Base-by-base conservation (phyloP, 2,329 filamentous ascomycete species). In the Fusarium newnesense region DNA sequence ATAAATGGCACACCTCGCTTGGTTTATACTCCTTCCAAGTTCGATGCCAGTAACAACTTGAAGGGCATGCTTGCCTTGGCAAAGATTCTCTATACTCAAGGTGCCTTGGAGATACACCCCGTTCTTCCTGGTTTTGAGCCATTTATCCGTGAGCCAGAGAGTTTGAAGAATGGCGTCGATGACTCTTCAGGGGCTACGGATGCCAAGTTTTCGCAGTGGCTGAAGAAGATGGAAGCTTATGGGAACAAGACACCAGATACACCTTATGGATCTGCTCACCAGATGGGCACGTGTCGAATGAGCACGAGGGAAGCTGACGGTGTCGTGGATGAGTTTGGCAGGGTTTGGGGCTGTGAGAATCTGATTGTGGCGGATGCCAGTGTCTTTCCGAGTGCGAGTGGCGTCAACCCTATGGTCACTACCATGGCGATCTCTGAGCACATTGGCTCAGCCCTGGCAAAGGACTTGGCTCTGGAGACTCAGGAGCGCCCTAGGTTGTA, bases 221-320 rank as follows among this genome's bases (percentile, higher is more conserved):
- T 61, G 4, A 61, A 61, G 49, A 26, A 43, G 1, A 43, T 61
- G 59, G 59, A 61, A 44, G 37, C 30, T 16, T 19, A 61, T 30
- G 59, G 59, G 24, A 61, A 61, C 19, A 61, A 61, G 59, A 61
- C 59, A 18, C 59, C 59, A 2, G 59, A 61, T 15, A 61, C 49
- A 1, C 49, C 59, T 1, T 61, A 56, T 30, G 47, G 59, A 10
- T 61, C 59, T 9, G 59, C 59, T 34, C 59, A 61, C 4, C 59
- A 61, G 15, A 61, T 61, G 59, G 15, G 59, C 15, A 28, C 59
- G 19, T 61, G 59, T 2, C 37, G 59, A 30, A 61, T 61, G 59
- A 61, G 59, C 24, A 16, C 47, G 3, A 61, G 37, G 10, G 59
- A 56, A 37, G 11, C 37, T 15, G 59, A 61, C 13, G 59, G 59